Evolutionary conservation across 176 grass and related monocot species (phyloP), one percentile per base, ranked within the genome.

Genomic region (Musa schizocarpa): DNA sequence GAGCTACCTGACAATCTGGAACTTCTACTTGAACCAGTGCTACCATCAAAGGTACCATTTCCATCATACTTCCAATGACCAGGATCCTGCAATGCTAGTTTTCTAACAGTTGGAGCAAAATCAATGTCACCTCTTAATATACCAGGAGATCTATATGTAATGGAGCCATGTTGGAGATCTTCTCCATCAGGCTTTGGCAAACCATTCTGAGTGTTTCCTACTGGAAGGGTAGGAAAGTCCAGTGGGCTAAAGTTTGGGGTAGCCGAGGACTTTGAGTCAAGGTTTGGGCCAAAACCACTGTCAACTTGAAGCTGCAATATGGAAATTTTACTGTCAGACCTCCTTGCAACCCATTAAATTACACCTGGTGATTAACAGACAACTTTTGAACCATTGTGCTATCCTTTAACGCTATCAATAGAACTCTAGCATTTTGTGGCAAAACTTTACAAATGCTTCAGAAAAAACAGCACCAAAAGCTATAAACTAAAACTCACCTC

Each of bases 51-150:
- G 69, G 82, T 27, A 78, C 74, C 79, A 80, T 87, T 88, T 65
- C 90, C 91, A 19, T 86, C 84, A 69, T 83, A 86, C 55, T 87
- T 99, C 78, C 76, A 81, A 64, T 89, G 77, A 34, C 79, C 81
- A 79, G 82, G 82, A 77, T 94, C 89, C 69, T 88, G 80, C 0
- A 86, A 87, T 48, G 84, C 81, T 62, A 92, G 77, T 82, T 91
- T 99, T 50, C 84, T 81, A 80, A 99, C 88, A 81, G 90, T 84
- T 77, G 95, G 94, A 80, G 86, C 88, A 87, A 94, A 94, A 84
- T 99, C 85, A 76, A 83, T 80, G 50, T 80, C 75, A 9, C 88
- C 80, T 81, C 80, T 82, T 73, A 83, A 73, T 52, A 94, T 54
- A n/a, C 74, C 65, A 75, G 85, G 70, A 4, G 84, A 79, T 23